Evolutionary conservation across 495 filamentous ascomycete genomes (phyloP).

Genomic region (Xanthoparmelia taractica): DNA sequence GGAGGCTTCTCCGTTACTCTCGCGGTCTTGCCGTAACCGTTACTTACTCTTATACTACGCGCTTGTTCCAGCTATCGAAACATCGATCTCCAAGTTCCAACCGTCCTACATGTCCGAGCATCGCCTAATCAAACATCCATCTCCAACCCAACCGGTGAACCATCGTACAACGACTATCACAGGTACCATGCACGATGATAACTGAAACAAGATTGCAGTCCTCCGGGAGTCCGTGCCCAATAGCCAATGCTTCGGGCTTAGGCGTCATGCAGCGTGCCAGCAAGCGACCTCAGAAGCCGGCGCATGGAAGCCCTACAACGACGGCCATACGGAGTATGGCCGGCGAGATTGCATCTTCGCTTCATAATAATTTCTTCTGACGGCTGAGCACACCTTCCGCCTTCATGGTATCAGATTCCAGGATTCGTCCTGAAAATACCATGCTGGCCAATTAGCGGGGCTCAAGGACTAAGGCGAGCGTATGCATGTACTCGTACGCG

Average conservation of each 20-base stretch:
- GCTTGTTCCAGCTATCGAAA: constrained; percentile 3
- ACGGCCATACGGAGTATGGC: neutral
- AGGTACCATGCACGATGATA: neutral
- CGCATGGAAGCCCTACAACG: neutral
- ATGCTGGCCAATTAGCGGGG: neutral
- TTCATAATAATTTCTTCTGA: neutral
- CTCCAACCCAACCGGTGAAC: neutral
- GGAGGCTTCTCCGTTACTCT: neutral
- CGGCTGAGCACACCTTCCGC: neutral
- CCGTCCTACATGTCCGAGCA: neutral
- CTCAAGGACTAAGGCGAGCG: neutral
- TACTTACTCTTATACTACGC: neutral
- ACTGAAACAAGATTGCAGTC: neutral
- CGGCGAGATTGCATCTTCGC: neutral
- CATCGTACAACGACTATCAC: neutral
- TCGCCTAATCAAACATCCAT: neutral
- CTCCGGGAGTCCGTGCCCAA: neutral
- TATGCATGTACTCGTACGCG: neutral
- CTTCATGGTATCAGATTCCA: neutral
- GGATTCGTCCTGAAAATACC: neutral
- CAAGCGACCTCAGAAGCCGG: neutral
- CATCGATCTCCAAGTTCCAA: neutral
- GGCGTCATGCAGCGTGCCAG: neutral
- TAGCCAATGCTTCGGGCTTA: neutral
- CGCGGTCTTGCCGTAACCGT: neutral